Base-by-base conservation (phyloP, 495 filamentous ascomycete genomes). In the Glonium stellatum region DNA sequence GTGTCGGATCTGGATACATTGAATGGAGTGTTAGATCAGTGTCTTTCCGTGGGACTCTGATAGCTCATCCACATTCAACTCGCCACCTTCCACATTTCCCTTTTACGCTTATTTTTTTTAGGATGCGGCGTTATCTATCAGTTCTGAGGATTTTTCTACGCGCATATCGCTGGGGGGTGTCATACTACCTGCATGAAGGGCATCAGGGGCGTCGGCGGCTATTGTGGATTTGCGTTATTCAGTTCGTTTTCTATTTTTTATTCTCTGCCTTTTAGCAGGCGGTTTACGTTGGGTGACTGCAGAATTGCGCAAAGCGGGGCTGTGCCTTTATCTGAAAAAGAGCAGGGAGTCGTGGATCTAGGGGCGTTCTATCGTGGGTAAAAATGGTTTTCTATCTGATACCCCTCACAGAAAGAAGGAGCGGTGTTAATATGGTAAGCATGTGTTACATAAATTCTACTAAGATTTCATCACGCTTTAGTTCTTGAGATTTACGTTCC, bases 21-120 rank as follows among this genome's bases (percentile, higher is more conserved):
- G 61, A 81, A 85, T 62, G 76, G 74, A 22, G 75, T 93, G 48
- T 73, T 97, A 58, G 92, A 96, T 64, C 55, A 67, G 18, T 66
- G 62, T 56, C 54, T 71, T 35, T 62, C 62, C n/a, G 56, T 69
- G 42, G 66, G 60, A 11, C 25, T 55, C 4, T 63, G 44, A 62
- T 44, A 15, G 4, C 13, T 44, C 18, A 15, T 18, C 10, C 13
- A 1, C 39, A 4, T 11, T 18, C 39, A 1, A 11, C 39, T 11
- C 39, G 2, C 18, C 13, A 1, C 18, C 13, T 44, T 4, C 39
- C 18, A 4, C 18, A 13, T 18, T 44, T 13, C 18, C 39, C 39
- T 44, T 39, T 18, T 11, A 11, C 13, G 13, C 39, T 44, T 4
- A 15, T 44, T 44, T 15, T 15, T 4, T 44, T 11, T 44, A 31